These are phyloP conservation scores for Calonectria pseudoturangicola DNA, from an alignment of 2,329 filamentous ascomycete genomes.

Conservation along the genomic window DNA sequence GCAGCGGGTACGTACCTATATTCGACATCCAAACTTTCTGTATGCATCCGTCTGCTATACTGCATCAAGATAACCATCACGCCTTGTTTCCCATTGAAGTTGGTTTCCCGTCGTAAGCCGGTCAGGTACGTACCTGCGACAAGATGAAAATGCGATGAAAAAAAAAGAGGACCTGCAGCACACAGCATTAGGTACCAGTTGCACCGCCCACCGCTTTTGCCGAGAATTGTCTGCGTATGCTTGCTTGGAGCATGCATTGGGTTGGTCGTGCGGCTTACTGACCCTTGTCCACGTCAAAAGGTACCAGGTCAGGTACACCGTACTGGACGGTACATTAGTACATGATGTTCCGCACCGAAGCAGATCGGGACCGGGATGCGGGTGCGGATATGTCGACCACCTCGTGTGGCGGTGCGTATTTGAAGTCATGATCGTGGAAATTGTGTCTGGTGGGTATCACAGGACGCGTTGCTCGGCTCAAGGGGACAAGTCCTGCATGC, in stretches of 20 bases:
- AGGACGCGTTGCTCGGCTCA: constrained; percentile 26
- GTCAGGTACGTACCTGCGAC: constrained; percentile 35
- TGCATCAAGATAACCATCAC: constrained; percentile 22
- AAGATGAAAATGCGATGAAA: constrained; percentile 33
- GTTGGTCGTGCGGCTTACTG: constrained; percentile 48
- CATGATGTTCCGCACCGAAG: constrained; percentile 2
- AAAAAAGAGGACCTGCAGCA: constrained; percentile 37
- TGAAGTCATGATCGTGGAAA: constrained; percentile 37
- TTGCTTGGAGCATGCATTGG: constrained; percentile 21
- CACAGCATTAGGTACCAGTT: constrained; percentile 22
- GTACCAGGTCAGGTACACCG: constrained; percentile 29
- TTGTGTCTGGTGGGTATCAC: constrained; percentile 30
- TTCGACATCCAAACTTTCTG: constrained; percentile 9
- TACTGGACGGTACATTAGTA: constrained; percentile 21
- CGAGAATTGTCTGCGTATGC: constrained; percentile 50
- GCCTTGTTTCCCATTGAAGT: constrained; percentile 27
- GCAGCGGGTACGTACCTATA: constrained; percentile 7
- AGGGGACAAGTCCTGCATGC: constrained; percentile 32
- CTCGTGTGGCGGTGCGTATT: constrained; percentile 49
- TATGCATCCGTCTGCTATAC: constrained; percentile 19
- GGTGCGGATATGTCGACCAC: constrained; percentile 43
- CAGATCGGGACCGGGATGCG: constrained; percentile 44
- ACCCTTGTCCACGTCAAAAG: constrained; percentile 16
- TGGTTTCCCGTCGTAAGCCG: constrained; percentile 29
- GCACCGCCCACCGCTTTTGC: constrained; percentile 44